Conservation (phyloP, 73 alveolate genomes). For the Tetrahymena thermophila region DNA sequence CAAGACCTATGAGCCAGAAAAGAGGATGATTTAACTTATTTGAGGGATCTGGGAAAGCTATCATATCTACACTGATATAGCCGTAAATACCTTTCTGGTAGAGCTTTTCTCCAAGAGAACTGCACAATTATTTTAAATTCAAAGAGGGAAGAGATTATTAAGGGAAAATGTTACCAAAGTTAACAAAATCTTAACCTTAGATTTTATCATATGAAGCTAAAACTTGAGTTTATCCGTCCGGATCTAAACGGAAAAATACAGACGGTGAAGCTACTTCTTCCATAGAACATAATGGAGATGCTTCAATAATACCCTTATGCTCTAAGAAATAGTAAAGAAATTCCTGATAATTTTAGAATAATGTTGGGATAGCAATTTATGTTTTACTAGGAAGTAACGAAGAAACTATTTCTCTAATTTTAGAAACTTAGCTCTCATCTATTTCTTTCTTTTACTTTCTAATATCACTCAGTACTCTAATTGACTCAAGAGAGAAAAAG, state of each 20-base stretch:
- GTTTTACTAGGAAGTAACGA: constrained; percentile 77
- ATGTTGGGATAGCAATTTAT: constrained; percentile 66
- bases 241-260: constrained; percentile 81
- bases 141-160: constrained; percentile 67
- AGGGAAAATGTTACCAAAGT: constrained; percentile 90
- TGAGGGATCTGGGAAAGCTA: constrained; percentile 74
- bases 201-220: constrained; percentile 87
- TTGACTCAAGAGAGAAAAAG: constrained; percentile 61
- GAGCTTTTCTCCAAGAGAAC: constrained; percentile 64
- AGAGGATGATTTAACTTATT: constrained; percentile 66
- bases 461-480: constrained; percentile 61
- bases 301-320: constrained; percentile 92
- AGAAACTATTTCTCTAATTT: constrained; percentile 59
- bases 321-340: constrained; percentile 68
- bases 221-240: constrained; percentile 81
- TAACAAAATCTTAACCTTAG: constrained; percentile 74
- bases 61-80: constrained; percentile 64
- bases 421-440: constrained; percentile 69
- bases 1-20: constrained; percentile 75
- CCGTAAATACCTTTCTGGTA: constrained; percentile 61
- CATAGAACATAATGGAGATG: constrained; percentile 83
- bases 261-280: constrained; percentile 74
- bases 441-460: constrained; percentile 63
- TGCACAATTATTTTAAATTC: constrained; percentile 62
- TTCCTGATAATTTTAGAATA: constrained; percentile 81